phyloP scores from a whole-genome alignment of 106 monocot genomes.

The Apostasia ramifera region DNA sequence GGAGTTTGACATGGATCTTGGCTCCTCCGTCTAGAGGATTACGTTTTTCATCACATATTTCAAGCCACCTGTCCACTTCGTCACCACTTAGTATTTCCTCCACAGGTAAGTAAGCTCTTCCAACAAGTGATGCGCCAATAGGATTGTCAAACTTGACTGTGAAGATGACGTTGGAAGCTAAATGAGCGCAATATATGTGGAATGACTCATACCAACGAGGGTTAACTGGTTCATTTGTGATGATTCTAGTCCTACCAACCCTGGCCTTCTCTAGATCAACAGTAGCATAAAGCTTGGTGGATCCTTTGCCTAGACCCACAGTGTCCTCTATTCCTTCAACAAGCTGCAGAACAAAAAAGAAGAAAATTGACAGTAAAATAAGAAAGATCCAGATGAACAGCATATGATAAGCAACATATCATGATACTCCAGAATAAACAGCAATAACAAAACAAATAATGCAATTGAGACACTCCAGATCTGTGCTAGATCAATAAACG shows the following conservation, averaged over 20 bases:
- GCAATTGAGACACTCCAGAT: too few relatives aligned
- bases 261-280: constrained; percentile 52
- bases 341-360: constrained; percentile 5
- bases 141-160: constrained; percentile 17
- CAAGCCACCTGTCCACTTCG: constrained; percentile 24
- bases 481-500: too few relatives aligned
- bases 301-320: constrained; percentile 28
- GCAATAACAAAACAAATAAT: too few relatives aligned
- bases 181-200: constrained; percentile 25
- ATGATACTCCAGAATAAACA: too few relatives aligned
- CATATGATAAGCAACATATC: too few relatives aligned
- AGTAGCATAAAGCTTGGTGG: constrained; percentile 34
- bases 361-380: too few relatives aligned
- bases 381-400: too few relatives aligned
- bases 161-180: constrained; percentile 21
- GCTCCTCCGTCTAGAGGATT: constrained; percentile 14
- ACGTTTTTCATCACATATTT: constrained; percentile 17
- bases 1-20: constrained; percentile 26
- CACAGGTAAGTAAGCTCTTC: constrained; percentile 24
- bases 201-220: constrained; percentile 29
- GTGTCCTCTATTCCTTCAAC: constrained; percentile 32
- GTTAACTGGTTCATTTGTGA: constrained; percentile 18
- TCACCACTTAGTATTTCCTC: constrained; percentile 11
- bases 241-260: constrained; percentile 42
- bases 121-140: constrained; percentile 22